These are phyloP conservation scores for Coleophoma crateriformis DNA, from an alignment of 2,329 filamentous ascomycete species.

Conservation along the genomic window DNA sequence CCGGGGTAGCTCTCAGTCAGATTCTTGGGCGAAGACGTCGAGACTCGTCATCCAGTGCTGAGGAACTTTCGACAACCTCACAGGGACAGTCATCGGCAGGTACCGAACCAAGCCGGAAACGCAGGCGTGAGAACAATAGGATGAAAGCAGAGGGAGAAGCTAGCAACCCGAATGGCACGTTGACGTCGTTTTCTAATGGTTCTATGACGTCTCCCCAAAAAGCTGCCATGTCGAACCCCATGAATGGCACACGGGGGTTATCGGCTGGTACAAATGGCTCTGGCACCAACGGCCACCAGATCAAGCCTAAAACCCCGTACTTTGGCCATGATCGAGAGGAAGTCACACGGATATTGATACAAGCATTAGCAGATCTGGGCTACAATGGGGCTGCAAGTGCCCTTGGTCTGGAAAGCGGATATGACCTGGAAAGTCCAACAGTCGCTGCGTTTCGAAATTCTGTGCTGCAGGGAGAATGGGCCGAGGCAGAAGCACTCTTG, in stretches of 20 bases:
- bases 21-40: slow-evolving; percentile 53
- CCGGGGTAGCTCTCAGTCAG: slow-evolving; percentile 26
- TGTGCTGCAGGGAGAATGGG: slow-evolving; percentile 76
- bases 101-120: slow-evolving; percentile 43
- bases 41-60: slow-evolving; percentile 31
- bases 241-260: slow-evolving; percentile 44
- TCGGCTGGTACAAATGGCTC: slow-evolving; percentile 50
- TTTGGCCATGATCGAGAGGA: slow-evolving; percentile 88
- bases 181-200: slow-evolving; percentile 51
- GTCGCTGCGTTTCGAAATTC: slow-evolving; percentile 83
- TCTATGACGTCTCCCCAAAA: slow-evolving; percentile 39
- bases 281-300: slow-evolving; percentile 26
- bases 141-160: slow-evolving; percentile 59
- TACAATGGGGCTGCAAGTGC: slow-evolving; percentile 72
- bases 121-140: slow-evolving; percentile 48
- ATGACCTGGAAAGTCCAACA: slow-evolving; percentile 76
- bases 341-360: slow-evolving; percentile 86
- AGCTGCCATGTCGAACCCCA: slow-evolving; percentile 28
- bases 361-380: slow-evolving; percentile 83
- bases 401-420: slow-evolving; percentile 78
- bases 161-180: slow-evolving; percentile 47
- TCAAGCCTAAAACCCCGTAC: slow-evolving; percentile 41
- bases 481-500: slow-evolving; percentile 76
- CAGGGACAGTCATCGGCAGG: slow-evolving; percentile 2
- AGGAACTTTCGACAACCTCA: slow-evolving; percentile 17